Conservation (phyloP, 305 asterid genomes). For the Plantago coronopus region DNA sequence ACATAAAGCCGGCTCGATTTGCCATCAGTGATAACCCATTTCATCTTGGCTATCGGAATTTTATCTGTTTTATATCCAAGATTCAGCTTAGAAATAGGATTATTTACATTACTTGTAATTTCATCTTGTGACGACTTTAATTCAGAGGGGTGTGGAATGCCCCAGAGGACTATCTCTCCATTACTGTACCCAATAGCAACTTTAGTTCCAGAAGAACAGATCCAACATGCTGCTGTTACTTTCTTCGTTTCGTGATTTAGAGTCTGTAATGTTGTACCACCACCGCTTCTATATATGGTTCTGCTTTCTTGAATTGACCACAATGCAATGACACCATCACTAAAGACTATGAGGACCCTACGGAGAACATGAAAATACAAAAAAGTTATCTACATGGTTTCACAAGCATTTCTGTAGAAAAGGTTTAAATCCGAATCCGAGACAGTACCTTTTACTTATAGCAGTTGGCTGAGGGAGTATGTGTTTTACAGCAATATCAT, state of each 20-base stretch:
- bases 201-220: slow-evolving; percentile 77
- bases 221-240: slow-evolving; percentile 91
- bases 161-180: slow-evolving; percentile 81
- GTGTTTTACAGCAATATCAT: slow-evolving; percentile 43
- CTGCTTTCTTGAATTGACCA: slow-evolving; percentile 84
- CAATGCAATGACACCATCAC: slow-evolving; percentile 59
- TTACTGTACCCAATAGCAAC: slow-evolving; percentile 79
- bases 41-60: slow-evolving; percentile 66
- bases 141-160: slow-evolving; percentile 45
- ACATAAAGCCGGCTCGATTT: slow-evolving; percentile 80
- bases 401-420: not conserved
- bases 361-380: slow-evolving; percentile 19
- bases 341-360: slow-evolving; percentile 62
- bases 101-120: slow-evolving; percentile 35
- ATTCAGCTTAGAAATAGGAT: slow-evolving; percentile 67
- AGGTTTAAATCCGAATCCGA: no score
- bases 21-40: slow-evolving; percentile 66
- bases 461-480: slow-evolving; percentile 76
- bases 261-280: slow-evolving; percentile 45
- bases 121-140: slow-evolving; percentile 36
- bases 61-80: slow-evolving; percentile 85
- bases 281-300: slow-evolving; percentile 38
- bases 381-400: not conserved
- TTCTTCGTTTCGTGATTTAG: slow-evolving; percentile 56
- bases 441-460: slow-evolving; percentile 69